Conservation (phyloP, 1,139 yeast genomes). For the Debaryomyces nepalensis region DNA sequence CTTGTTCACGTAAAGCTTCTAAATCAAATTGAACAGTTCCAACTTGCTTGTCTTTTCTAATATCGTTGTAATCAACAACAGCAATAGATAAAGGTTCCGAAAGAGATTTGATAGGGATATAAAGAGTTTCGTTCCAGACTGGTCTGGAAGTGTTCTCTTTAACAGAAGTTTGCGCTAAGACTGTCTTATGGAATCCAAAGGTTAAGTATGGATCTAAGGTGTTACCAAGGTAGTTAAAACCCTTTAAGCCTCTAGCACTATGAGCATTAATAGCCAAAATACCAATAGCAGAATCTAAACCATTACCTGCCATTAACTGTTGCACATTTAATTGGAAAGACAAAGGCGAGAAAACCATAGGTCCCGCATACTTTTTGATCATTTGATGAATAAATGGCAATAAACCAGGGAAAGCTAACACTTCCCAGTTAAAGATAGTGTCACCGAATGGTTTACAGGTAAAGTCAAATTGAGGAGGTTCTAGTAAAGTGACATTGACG, state of each 20-base stretch:
- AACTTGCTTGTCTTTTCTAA: slow-evolving; percentile 76
- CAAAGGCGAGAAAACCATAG: slow-evolving; percentile 84
- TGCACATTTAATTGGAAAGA: slow-evolving; percentile 92
- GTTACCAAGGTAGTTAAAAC: slow-evolving; percentile 70
- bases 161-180: slow-evolving; percentile 68
- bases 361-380: slow-evolving; percentile 85
- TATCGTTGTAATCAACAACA: slow-evolving; percentile 74
- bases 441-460: slow-evolving; percentile 74
- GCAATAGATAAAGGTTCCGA: slow-evolving; percentile 79
- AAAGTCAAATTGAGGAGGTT: slow-evolving; percentile 88
- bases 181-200: slow-evolving; percentile 62
- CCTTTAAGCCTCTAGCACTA: slow-evolving; percentile 69
- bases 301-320: slow-evolving; percentile 85
- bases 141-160: slow-evolving; percentile 72
- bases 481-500: slow-evolving; percentile 79
- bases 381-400: slow-evolving; percentile 79
- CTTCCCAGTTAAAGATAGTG: slow-evolving; percentile 81
- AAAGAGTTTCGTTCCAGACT: slow-evolving; percentile 80
- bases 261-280: slow-evolving; percentile 72
- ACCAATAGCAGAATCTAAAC: slow-evolving; percentile 82
- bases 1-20: slow-evolving; percentile 62
- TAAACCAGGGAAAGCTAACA: slow-evolving; percentile 84
- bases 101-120: slow-evolving; percentile 71
- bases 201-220: slow-evolving; percentile 89
- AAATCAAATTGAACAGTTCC: slow-evolving; percentile 81